Base-by-base conservation (phyloP, 768 basidiomycete genomes). In the Chalciporus piperatus region DNA sequence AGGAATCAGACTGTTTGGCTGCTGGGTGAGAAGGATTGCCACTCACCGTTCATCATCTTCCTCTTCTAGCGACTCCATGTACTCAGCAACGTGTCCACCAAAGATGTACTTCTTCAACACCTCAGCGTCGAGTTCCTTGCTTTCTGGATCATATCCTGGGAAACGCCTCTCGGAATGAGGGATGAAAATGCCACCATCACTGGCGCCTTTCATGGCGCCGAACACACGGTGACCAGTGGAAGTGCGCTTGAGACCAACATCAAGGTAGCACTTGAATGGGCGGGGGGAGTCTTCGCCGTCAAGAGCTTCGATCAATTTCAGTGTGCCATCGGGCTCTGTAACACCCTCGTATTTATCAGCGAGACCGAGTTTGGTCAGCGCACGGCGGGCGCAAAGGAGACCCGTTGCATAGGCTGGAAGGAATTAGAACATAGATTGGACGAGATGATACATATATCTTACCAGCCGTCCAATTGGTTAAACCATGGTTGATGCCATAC, bases 401-500 rank as follows among this genome's bases (percentile, higher is more conserved):
- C 97, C 97, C 60, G 96, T 97, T 38, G 97, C 97, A 72, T 98
- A 99, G 46, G 95, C 94, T 92, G 22, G 27, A 9, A 40, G 50
- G 37, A 14, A 53, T 55, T 20, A 55, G 46, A 39, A 50, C 45
- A 45, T 1, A 39, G 9, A 22, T 25, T 7, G 4, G 3, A 7
- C 11, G 19, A 13, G 44, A 13, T 28, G 16, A 13, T 27, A 9
- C 14, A 5, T 47, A 41, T 38, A 11, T 59, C 78, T 44, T 60
- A 92, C 92, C 91, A 58, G 97, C 95, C 56, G 94, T 79, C 97
- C 97, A 98, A 80, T 99, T 99, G 52, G 96, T 98, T 45, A 99
- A 80, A 74, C 97, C 97, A 72, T 98, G 95, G 70, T 89, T 88
- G 74, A 99, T 96, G 56, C 97, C 97, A 71, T 97, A 99, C 67